Evolutionary conservation across 1,139 yeast genomes (phyloP), one percentile per base, ranked within the genome.

Genomic region (Taphrina betulina): DNA sequence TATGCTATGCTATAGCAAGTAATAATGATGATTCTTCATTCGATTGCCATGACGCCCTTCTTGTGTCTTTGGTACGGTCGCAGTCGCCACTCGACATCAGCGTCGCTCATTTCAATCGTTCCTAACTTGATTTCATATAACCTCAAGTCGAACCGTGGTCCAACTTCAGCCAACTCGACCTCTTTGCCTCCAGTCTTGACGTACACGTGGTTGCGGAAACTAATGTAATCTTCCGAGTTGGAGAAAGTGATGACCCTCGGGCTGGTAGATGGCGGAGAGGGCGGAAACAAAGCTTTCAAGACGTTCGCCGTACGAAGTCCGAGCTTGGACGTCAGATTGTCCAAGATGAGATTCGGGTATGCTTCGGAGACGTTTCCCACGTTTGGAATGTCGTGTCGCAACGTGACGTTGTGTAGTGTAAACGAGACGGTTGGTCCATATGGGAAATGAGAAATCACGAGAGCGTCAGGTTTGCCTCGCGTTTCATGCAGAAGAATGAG

Each of bases 81-180:
- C 28, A 58, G 75, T 73, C 87, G 88, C 98, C 98, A 92, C 71
- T 92, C 99, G 28, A 88, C 82, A 66, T 92, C 98, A n/a, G 96
- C 96, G 70, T 94, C 97, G 72, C 86, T 86, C 69, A 90, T 88
- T 65, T 92, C 98, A 61, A 92, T 74, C 51, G 95, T 86, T 2
- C 99, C 97, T 63, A 94, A 75, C 67, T 83, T 80, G 61, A 94
- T 74, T 68, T 92, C 96, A 68, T 82, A 92, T 61, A 92, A 73
- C 68, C 89, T 81, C 97, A 92, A 89, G 71, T 94, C 98, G 66
- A 92, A 92, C 60, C 99, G 75, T n/a, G 99, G 99, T 0, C 99
- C 99, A 37, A 94, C 85, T 68, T 92, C 99, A 61, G 96, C 92
- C 60, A 92, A 72, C 68, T 92, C 98, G 2, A 89, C 95, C 31